Evolutionary conservation across 352 stramenopile species (phyloP), one percentile per base, ranked within the genome.

Genomic region (Globisporangium camurandrum): DNA sequence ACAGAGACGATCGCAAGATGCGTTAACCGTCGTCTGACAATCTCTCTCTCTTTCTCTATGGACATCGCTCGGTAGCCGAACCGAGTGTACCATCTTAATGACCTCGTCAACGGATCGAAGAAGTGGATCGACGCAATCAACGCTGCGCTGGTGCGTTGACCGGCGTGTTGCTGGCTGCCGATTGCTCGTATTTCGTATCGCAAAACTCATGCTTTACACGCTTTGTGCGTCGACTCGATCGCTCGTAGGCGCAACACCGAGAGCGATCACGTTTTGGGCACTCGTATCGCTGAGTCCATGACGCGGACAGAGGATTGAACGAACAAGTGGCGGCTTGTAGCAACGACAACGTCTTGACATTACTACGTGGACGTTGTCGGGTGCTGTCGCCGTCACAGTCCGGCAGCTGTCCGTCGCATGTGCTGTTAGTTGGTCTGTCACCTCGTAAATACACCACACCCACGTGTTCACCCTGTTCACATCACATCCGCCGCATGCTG

Each of bases 51-150:
- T 2, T 37, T n/a, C 17, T 36, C 7, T 44, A 28, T 50, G 51
- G 19, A 10, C 37, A 40, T 51, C n/a, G n/a, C n/a, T n/a, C n/a
- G n/a, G 11, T 36, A 94, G 83, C 83, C 83, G 10, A 92, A 94
- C 49, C 76, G 83, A 44, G 80, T 85, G 49, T 94, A 94, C 61
- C 83, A 94, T 69, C 59, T 94, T 55, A 90, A 88, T 56, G 80
- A 94, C 56, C 62, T 89, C 56, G 80, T 91, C 57, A 92, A 94
- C 52, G 83, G 83, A 30, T 92, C 83, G 28, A 92, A 92, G 69
- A 94, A 94, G 55, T 94, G 83, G 83, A 83, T 91, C 24, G 83
- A 94, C 46, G 80, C 83, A 42, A 89, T 94, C 59, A 94, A 94
- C 59, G 72, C 78, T 24, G 77, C 79, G 49, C 68, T 92, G 61